These are phyloP conservation scores for Canavalia ensiformis DNA, from an alignment of 306 rosid species.

Conservation along the genomic window DNA sequence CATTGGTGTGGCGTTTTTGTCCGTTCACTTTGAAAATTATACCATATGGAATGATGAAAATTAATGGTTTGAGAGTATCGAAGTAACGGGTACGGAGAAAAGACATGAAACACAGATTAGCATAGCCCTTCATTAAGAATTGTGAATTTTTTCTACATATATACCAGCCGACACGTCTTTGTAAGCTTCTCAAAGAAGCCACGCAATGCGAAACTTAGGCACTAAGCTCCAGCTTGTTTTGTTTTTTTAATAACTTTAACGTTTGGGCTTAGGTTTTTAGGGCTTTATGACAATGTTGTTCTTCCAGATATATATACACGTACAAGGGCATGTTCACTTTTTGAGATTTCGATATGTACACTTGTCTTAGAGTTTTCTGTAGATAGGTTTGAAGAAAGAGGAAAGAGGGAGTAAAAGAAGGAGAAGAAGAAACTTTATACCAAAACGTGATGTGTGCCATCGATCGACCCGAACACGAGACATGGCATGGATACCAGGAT, in stretches of 20 bases:
- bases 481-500: not conserved
- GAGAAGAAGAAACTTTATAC: constrained; percentile 34
- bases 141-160: constrained; percentile 18
- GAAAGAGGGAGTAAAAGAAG: constrained; percentile 38
- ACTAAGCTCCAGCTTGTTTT: constrained; percentile 51
- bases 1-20: constrained; percentile 30
- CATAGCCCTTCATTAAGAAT: constrained; percentile 30
- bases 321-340: constrained; percentile 7
- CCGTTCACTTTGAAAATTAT: constrained; percentile 22
- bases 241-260: constrained; percentile 48
- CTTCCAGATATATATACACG: constrained; percentile 12
- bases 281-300: constrained; percentile 45
- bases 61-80: constrained; percentile 30
- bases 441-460: constrained; percentile 41
- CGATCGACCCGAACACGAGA: constrained; percentile 19
- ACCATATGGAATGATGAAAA: constrained; percentile 10
- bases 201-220: constrained; percentile 65
- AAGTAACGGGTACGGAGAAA: not conserved
- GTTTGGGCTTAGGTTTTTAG: constrained; percentile 48
- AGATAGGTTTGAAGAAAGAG: constrained; percentile 29
- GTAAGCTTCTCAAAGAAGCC: constrained; percentile 69
- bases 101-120: constrained; percentile 18
- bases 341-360: constrained; percentile 5
- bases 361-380: constrained; percentile 11
- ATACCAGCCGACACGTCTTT: constrained; percentile 56